Conservation (phyloP, 1,139 yeast species). For the Yamadazyma triangularis region DNA sequence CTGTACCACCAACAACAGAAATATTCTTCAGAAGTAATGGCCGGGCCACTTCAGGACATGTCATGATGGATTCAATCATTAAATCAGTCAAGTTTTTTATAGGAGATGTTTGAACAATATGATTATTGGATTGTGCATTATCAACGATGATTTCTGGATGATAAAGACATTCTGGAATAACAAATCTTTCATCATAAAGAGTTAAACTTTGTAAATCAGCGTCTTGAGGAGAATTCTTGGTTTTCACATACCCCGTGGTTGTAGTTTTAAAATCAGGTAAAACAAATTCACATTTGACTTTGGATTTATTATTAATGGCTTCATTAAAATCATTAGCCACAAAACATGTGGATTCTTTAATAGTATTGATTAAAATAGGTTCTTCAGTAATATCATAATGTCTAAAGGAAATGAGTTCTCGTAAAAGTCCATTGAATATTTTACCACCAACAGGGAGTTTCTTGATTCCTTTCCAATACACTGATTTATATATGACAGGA, state of each 20-base stretch:
- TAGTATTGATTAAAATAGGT: conserved; percentile 74
- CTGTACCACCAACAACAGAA: conserved; percentile 77
- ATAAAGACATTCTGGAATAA: conserved; percentile 81
- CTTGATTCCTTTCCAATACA: conserved; percentile 73
- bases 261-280: conserved; percentile 86
- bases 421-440: conserved; percentile 70
- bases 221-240: conserved; percentile 11
- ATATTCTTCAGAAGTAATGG: conserved; percentile 81
- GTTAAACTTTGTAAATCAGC: conserved; percentile 60
- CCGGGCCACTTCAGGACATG: conserved; percentile 69
- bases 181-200: conserved; percentile 78
- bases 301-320: conserved; percentile 39
- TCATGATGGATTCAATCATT: conserved; percentile 62
- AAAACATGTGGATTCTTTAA: conserved; percentile 78
- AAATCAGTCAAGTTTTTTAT: conserved; percentile 71
- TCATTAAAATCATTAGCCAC: conserved; percentile 63
- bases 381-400: conserved; percentile 95
- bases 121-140: conserved; percentile 22
- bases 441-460: conserved; percentile 84
- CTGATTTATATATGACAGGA: conserved; percentile 78
- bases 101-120: conserved; percentile 48
- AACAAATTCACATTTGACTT: conserved; percentile 56
- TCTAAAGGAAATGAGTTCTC: conserved; percentile 83
- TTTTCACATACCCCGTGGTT: conserved; percentile 55
- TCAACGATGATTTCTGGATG: conserved; percentile 70